Evolutionary conservation across 352 stramenopile genomes (phyloP), one percentile per base, ranked within the genome.

Genomic region (Blastocystis hominis): DNA sequence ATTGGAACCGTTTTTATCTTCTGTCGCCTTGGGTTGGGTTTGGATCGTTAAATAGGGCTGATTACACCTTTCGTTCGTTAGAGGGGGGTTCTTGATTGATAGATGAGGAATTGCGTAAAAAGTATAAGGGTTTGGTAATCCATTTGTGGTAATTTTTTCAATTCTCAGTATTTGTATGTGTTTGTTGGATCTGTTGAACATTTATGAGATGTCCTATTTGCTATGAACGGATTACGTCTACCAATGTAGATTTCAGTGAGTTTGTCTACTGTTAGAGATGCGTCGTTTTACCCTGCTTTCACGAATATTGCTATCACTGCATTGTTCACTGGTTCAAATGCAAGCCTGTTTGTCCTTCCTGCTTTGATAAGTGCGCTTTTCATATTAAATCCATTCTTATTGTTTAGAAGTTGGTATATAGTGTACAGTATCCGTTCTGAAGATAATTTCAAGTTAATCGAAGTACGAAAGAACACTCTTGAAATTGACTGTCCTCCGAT

Each of bases 261-360:
- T 4, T 44, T 42, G 17, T 62, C 36, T 38, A 17, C 6, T 3
- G 3, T 40, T 54, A 80, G 70, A 80, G 50, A 63, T 64, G 38
- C 0, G 24, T 80, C 36, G 38, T 80, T 40, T 47, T 80, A 36
- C 70, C 70, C 30, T 80, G 70, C 20, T 80, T 62, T 10, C 70
- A 80, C 36, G 30, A 30, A n/a, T 80, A 20, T 24, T 80, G 70
- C 70, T 80, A 80, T 46, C 70, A 80, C 42, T 80, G 70, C 36
- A 80, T 80, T 42, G 70, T 80, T 42, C 70, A 80, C 50, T 80
- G 70, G 70, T 64, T 80, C 38, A 80, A 80, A 24, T 24, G 24
- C 6, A 9, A 24, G 4, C 5, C 70, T n/a, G 42, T 80, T 20
- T 80, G 70, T 80, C 70, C 70, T 3, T 24, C 46, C 1, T 80